Evolutionary conservation across 306 rosid species (phyloP), one percentile per base, ranked within the genome.

Genomic region (Ochetophila trinervis): DNA sequence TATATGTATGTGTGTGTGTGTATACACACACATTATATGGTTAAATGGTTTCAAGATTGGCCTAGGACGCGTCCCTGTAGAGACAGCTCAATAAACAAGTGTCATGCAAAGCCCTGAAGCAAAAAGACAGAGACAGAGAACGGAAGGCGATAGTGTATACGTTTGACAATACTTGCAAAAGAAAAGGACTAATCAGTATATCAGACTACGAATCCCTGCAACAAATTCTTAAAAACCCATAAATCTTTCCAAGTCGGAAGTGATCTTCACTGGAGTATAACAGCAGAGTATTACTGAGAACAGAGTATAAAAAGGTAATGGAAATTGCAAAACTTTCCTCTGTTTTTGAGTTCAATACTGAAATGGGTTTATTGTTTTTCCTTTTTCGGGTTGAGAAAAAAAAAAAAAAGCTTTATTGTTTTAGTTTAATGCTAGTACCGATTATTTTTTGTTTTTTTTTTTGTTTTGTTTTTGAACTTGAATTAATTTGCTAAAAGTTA

Each of bases 21-120:
- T n/a, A n/a, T n/a, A n/a, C n/a, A n/a, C n/a, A n/a, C n/a, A n/a
- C n/a, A n/a, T n/a, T n/a, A n/a, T n/a, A n/a, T n/a, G n/a, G n/a
- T n/a, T n/a, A n/a, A n/a, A n/a, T n/a, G n/a, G n/a, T n/a, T n/a
- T n/a, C 1, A 15, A 14, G 5, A 49, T 3, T 16, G 20, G 37
- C 22, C 40, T 63, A 13, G 53, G 65, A 78, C 55, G 49, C 35
- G 40, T 76, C 77, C 35, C 36, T 18, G n/a, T 27, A 67, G 16
- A 57, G 69, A 70, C 63, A 67, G 72, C 61, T 53, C 76, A 71
- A 74, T 50, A 23, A 21, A 61, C 58, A 63, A 73, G 51, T 32
- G 71, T 60, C 61, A 62, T 30, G 62, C 75, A 67, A 53, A 60
- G 50, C 42, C 54, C 34, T 53, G 48, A 55, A 24, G 61, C 45